These are phyloP conservation scores for Rhodomyrtus tomentosa DNA, from an alignment of 345 rosid species.

Conservation along the genomic window DNA sequence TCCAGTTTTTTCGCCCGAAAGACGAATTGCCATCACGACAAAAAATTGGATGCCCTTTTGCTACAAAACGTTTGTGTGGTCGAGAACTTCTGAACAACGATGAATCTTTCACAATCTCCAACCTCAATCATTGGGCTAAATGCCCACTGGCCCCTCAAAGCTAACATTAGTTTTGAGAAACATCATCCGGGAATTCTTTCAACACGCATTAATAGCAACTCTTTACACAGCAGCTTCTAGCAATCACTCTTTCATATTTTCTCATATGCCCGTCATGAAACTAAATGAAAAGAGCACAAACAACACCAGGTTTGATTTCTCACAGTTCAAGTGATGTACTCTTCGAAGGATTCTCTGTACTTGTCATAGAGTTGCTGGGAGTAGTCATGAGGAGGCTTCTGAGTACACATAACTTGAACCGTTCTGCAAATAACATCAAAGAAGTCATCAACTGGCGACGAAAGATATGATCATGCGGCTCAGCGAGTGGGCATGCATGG, in stretches of 20 bases:
- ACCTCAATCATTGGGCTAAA: no score
- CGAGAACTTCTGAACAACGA: background rate
- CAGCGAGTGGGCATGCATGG: background rate
- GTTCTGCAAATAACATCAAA: constrained; percentile 25
- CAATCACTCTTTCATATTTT: background rate
- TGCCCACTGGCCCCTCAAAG: background rate
- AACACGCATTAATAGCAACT: background rate
- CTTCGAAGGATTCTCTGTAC: constrained; percentile 43
- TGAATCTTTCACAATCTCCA: background rate
- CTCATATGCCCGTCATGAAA: background rate
- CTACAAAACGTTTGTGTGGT: no score
- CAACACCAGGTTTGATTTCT: constrained; percentile 1
- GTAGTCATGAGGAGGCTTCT: constrained; percentile 62
- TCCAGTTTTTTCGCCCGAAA: background rate
- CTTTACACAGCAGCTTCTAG: background rate
- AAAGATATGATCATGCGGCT: background rate
- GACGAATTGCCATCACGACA: background rate
- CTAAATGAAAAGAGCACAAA: background rate
- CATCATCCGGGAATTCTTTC: background rate
- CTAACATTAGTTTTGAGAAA: background rate
- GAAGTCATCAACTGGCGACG: background rate
- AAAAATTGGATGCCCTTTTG: background rate
- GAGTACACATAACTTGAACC: constrained; percentile 57
- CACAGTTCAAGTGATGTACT: constrained; percentile 39
- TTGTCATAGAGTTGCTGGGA: constrained; percentile 55